Conservation (phyloP, 768 basidiomycete genomes). For the Leccinum arenicola region DNA sequence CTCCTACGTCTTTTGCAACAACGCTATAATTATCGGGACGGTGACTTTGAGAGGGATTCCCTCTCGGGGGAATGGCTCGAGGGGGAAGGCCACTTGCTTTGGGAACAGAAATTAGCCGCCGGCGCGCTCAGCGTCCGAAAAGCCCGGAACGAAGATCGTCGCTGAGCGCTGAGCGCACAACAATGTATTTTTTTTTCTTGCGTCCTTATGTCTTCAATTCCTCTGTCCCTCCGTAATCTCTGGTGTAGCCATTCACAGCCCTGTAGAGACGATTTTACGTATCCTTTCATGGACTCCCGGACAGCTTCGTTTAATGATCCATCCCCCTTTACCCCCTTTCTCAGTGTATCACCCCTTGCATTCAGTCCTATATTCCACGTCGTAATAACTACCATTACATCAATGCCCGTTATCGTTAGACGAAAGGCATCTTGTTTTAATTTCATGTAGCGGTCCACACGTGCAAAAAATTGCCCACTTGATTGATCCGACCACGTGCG, state of each 20-base stretch:
- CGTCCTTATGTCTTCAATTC: not conserved
- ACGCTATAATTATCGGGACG: conserved; percentile 78
- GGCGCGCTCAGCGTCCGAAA: conserved; percentile 38
- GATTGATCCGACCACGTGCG: conserved; percentile 17
- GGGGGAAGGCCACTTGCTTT: conserved; percentile 58
- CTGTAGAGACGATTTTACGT: conserved; percentile 22
- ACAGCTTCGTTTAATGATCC: conserved; percentile 19
- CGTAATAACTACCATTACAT: conserved; percentile 26
- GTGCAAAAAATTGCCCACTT: conserved; percentile 8
- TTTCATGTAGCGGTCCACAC: conserved; percentile 13
- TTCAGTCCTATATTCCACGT: conserved; percentile 13
- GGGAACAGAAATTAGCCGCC: conserved; percentile 56
- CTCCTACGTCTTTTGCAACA: conserved; percentile 67
- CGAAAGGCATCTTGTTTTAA: conserved; percentile 12
- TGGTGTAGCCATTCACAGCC: conserved; percentile 12
- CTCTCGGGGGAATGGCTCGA: conserved; percentile 63
- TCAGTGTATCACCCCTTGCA: conserved; percentile 22
- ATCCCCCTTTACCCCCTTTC: conserved; percentile 3
- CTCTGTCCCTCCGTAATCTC: conserved; percentile 1
- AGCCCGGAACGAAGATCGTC: conserved; percentile 38
- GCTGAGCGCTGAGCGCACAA: conserved; percentile 23
- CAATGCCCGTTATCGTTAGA: conserved; percentile 16
- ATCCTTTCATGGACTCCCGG: conserved; percentile 17
- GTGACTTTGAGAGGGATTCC: conserved; percentile 78
- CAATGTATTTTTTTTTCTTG: not conserved